Conservation (phyloP, 352 stramenopile genomes). For the Phytophthora macrochlamydospora region DNA sequence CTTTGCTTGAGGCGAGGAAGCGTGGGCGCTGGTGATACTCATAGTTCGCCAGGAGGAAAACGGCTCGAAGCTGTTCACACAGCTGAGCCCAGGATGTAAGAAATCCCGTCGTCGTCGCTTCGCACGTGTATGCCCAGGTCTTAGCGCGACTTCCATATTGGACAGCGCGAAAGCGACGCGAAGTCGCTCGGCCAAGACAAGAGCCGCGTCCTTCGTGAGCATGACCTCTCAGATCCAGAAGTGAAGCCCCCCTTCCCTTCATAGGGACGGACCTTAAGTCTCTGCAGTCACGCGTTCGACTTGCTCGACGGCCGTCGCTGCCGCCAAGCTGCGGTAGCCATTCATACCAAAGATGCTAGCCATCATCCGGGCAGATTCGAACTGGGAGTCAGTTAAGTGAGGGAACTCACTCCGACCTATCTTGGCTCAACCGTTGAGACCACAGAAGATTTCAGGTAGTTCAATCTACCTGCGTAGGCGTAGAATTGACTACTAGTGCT, state of each 20-base stretch:
- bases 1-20: neutral
- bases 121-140: neutral
- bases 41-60: neutral
- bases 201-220: neutral
- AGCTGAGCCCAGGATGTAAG: neutral
- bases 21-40: neutral
- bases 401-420: neutral
- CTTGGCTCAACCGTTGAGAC: neutral
- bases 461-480: neutral
- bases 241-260: neutral
- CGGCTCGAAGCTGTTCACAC: neutral
- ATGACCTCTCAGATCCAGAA: neutral
- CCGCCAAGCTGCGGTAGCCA: neutral
- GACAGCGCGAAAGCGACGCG: neutral
- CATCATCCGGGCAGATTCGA: neutral
- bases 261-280: neutral
- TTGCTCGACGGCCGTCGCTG: neutral
- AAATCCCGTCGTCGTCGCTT: neutral
- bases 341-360: neutral
- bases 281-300: neutral
- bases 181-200: no score
- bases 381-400: neutral
- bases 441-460: neutral
- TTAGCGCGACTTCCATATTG: neutral
- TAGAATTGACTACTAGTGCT: neutral